Percentiles rank a stretch among this genome's conserved stretches.
phyloP scores from a whole-genome alignment of 2,329 filamentous ascomycete genomes.

The Xylariaceae sp. region DNA sequence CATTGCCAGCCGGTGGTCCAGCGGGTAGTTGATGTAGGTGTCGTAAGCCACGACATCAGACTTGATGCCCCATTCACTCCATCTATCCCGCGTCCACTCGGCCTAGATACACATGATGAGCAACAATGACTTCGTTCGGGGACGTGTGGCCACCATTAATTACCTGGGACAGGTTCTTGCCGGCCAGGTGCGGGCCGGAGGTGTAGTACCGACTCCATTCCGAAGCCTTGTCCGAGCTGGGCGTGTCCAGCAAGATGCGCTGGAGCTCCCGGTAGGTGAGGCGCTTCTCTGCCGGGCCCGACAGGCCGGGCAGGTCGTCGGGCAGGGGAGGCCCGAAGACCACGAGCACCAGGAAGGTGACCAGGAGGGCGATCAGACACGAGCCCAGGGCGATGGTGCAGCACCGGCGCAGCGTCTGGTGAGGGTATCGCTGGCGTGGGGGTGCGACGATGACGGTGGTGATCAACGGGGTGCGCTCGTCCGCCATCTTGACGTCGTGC shows the following conservation, averaged over 20 bases:
- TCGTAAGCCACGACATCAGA: slow-evolving; percentile 63
- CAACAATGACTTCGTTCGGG: too few relatives aligned
- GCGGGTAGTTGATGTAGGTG: slow-evolving; percentile 70
- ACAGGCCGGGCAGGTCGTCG: slow-evolving; percentile 7
- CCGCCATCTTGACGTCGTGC: slow-evolving; percentile 28
- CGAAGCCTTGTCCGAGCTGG: slow-evolving; percentile 46
- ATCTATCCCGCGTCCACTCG: slow-evolving; percentile 66
- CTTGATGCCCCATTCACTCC: slow-evolving; percentile 63
- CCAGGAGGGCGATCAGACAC: slow-evolving; percentile 42
- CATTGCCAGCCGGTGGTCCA: slow-evolving; percentile 61
- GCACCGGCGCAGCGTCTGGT: slow-evolving; percentile 55
- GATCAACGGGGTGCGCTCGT: slow-evolving; percentile 61
- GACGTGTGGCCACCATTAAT: too few relatives aligned
- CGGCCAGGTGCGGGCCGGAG: slow-evolving; percentile 65
- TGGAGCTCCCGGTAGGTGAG: slow-evolving; percentile 45
- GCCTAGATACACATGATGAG: slow-evolving; percentile 35
- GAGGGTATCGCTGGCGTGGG: slow-evolving; percentile 47
- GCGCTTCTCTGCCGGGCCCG: slow-evolving; percentile 23
- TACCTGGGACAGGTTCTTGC: slow-evolving; percentile 68
- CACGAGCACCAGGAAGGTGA: slow-evolving; percentile 36
- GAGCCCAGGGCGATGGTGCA: slow-evolving; percentile 56
- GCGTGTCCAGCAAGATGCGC: slow-evolving; percentile 50
- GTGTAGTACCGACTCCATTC: slow-evolving; percentile 78
- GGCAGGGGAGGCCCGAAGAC: slow-evolving; percentile 21
- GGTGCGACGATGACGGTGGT: slow-evolving; percentile 51